Evolutionary conservation across 1,284 basidiomycete species (phyloP).

Genomic region (Peniophora sp.): DNA sequence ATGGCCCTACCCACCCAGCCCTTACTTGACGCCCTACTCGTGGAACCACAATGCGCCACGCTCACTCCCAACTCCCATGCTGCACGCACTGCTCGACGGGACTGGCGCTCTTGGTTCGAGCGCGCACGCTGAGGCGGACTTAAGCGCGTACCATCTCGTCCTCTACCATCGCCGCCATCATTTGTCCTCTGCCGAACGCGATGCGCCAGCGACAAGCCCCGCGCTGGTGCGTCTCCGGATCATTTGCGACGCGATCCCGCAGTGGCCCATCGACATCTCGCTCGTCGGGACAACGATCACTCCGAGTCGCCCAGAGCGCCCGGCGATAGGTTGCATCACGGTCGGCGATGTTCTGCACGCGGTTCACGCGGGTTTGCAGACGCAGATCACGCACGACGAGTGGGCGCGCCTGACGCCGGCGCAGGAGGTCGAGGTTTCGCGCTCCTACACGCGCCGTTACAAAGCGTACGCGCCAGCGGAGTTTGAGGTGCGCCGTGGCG

Average conservation of each 20-base stretch:
- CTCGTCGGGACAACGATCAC: slow-evolving; percentile 19
- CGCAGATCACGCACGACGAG: slow-evolving; percentile 45
- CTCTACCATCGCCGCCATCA: slow-evolving; percentile 31
- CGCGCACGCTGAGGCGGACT: slow-evolving; percentile 43
- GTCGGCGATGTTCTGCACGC: slow-evolving; percentile 50
- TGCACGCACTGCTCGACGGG: slow-evolving; percentile 53
- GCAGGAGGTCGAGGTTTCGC: slow-evolving; percentile 36
- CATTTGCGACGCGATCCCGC: slow-evolving; percentile 43
- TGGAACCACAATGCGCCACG: slow-evolving; percentile 15
- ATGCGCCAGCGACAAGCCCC: slow-evolving; percentile 49
- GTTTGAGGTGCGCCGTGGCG: slow-evolving; percentile 7
- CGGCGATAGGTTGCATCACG: slow-evolving; percentile 33
- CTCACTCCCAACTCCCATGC: slow-evolving; percentile 19
- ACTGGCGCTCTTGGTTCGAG: slow-evolving; percentile 22
- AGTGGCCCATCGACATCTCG: slow-evolving; percentile 52
- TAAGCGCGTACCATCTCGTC: slow-evolving; percentile 36
- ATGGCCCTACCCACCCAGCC: slow-evolving; percentile 13
- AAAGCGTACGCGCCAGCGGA: slow-evolving; percentile 29
- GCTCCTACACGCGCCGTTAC: slow-evolving; percentile 50
- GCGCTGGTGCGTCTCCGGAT: slow-evolving; percentile 48
- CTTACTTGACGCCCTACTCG: slow-evolving; percentile 14
- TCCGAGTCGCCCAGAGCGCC: slow-evolving; percentile 14
- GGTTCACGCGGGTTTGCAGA: slow-evolving; percentile 44
- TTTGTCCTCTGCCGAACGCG: slow-evolving; percentile 36
- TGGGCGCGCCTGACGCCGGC: slow-evolving; percentile 37